Conservation (phyloP, 495 filamentous ascomycete genomes). For the Barbatosphaeria neglecta region DNA sequence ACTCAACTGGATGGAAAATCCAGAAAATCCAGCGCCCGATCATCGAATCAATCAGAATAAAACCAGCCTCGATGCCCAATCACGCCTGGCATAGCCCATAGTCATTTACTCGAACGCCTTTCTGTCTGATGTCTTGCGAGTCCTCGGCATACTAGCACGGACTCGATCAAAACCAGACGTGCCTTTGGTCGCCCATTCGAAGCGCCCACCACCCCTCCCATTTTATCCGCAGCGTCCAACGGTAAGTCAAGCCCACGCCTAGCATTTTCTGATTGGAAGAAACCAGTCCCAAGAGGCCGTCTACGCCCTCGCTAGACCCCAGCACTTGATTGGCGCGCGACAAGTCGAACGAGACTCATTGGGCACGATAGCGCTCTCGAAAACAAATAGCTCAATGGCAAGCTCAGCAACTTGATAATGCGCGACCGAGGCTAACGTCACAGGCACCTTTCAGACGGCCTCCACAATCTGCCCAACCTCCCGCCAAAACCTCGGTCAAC, state of each 20-base stretch:
- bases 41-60: constrained; percentile 20
- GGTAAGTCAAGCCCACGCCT: background rate
- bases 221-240: background rate
- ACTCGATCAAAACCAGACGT: too few species aligned
- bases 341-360: too few species aligned
- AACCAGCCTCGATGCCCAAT: background rate
- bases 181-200: background rate
- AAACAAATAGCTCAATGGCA: too few species aligned
- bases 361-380: too few species aligned
- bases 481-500: too few species aligned
- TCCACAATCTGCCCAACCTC: too few species aligned
- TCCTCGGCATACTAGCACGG: too few species aligned
- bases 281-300: background rate
- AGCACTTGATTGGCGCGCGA: background rate
- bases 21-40: background rate
- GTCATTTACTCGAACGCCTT: too few species aligned
- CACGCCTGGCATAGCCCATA: background rate
- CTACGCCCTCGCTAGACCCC: background rate
- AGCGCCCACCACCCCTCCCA: background rate
- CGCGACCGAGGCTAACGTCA: too few species aligned
- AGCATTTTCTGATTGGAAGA: background rate
- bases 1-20: constrained; percentile 14
- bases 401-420: too few species aligned
- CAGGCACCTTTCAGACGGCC: too few species aligned
- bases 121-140: too few species aligned